Evolutionary conservation across 345 rosid species (phyloP).

Genomic region (Viola odorata): DNA sequence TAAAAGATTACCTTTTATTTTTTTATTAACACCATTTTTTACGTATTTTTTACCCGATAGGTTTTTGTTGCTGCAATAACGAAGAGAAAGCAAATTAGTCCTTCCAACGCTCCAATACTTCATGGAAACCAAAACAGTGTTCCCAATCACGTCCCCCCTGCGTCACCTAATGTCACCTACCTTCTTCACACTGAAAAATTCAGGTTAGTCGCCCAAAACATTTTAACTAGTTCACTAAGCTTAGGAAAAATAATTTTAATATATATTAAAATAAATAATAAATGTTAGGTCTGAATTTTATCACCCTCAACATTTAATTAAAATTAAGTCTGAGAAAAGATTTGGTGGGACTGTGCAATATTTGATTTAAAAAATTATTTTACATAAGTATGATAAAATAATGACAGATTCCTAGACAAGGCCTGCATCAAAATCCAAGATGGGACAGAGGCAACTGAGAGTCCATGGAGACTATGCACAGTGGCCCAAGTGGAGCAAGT

Average conservation of each 20-base stretch:
- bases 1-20: no score
- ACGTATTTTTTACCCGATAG: background rate
- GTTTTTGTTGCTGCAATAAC: conserved; percentile 17
- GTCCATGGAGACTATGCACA: conserved; percentile 18
- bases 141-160: background rate
- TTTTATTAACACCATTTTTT: no score
- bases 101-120: conserved; percentile 10
- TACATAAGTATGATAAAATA: background rate
- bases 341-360: no score
- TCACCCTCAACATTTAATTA: no score
- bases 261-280: no score
- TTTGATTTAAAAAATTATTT: no score
- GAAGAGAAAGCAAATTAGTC: conserved; percentile 10
- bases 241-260: no score
- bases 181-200: conserved; percentile 11
- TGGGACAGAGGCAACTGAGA: conserved; percentile 6
- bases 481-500: conserved; percentile 19
- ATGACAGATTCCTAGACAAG: conserved; percentile 15
- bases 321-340: no score
- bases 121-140: conserved; percentile 3
- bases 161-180: background rate
- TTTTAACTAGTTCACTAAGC: no score
- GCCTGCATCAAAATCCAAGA: conserved; percentile 17
- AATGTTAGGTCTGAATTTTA: no score
- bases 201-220: background rate